Evolutionary conservation across 805 yeast genomes (phyloP).

Genomic region (Maudiozyma bulderi): DNA sequence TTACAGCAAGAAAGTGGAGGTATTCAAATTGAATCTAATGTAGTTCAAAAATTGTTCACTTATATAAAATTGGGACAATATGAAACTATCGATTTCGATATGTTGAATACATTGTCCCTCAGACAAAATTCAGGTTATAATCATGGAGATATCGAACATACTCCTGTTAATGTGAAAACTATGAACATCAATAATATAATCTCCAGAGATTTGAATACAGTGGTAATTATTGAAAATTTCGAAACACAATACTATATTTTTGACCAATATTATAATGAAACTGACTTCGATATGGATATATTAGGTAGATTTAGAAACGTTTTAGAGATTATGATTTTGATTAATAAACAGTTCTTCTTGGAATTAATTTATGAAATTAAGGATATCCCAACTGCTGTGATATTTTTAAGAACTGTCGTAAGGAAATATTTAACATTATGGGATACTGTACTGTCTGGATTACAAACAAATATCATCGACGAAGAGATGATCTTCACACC

Average conservation of each 20-base stretch:
- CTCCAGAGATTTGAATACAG: slow-evolving; percentile 3
- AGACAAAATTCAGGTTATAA: not conserved
- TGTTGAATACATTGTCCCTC: slow-evolving; percentile 13
- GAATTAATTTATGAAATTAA: slow-evolving; percentile 18
- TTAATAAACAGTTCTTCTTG: slow-evolving; percentile 22
- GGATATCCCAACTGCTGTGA: slow-evolving; percentile 13
- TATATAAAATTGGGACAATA: slow-evolving; percentile 36
- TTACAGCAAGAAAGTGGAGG: slow-evolving; percentile 36
- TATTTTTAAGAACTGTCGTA: slow-evolving; percentile 19
- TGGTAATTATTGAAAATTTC: not conserved
- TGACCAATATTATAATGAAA: not conserved
- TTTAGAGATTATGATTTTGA: slow-evolving; percentile 19
- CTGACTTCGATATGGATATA: not conserved
- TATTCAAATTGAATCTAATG: slow-evolving; percentile 33
- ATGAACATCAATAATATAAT: slow-evolving; percentile 12
- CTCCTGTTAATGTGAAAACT: not conserved
- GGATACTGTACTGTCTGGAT: slow-evolving; percentile 17
- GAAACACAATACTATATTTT: not conserved
- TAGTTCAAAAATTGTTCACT: slow-evolving; percentile 32
- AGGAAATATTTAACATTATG: slow-evolving; percentile 19
- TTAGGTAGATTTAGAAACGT: slow-evolving; percentile 5
- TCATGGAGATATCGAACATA: too few species aligned
- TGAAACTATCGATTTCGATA: slow-evolving; percentile 22
- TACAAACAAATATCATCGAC: slow-evolving; percentile 6
- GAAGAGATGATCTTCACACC: slow-evolving; percentile 14